Evolutionary conservation across 331 rosid genomes (phyloP).

Genomic region (Phaseolus coccineus): DNA sequence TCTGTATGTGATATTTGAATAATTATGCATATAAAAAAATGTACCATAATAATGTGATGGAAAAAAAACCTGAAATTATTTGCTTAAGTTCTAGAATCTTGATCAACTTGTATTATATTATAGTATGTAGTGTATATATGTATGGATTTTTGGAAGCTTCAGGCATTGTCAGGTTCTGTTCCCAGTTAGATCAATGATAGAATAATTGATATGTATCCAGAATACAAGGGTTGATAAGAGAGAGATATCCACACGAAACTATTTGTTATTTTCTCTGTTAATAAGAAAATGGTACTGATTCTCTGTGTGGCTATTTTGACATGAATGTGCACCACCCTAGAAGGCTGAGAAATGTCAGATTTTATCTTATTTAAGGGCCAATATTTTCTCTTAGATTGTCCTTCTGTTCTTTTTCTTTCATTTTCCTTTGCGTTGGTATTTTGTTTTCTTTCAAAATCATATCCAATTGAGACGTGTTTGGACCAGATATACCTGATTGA

Average conservation of each 20-base stretch:
- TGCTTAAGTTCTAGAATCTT: background rate
- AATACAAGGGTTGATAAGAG: background rate
- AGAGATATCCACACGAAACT: background rate
- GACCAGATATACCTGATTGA: constrained; percentile 24
- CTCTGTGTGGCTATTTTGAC: constrained; percentile 16
- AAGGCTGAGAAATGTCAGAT: constrained; percentile 16
- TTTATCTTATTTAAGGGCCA: background rate
- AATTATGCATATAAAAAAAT: constrained; percentile 37
- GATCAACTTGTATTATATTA: background rate
- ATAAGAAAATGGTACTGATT: constrained; percentile 12
- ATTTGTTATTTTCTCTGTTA: background rate
- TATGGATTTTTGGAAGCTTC: constrained; percentile 20
- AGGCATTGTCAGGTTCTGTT: constrained; percentile 24
- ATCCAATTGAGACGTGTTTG: constrained; percentile 38
- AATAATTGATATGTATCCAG: constrained; percentile 6
- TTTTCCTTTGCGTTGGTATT: constrained; percentile 1
- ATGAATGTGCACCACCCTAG: background rate
- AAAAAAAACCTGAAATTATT: background rate
- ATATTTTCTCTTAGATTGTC: constrained; percentile 37
- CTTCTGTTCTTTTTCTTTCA: background rate
- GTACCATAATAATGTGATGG: constrained; percentile 24
- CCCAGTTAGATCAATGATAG: constrained; percentile 9
- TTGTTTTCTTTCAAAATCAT: constrained; percentile 35
- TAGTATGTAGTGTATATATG: background rate
- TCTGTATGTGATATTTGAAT: constrained; percentile 20